A percentile compares a stretch with the other conserved stretches of the same genome.
Evolutionary conservation across 768 basidiomycete species (phyloP).

Genomic region (Sarcodon aspratus): DNA sequence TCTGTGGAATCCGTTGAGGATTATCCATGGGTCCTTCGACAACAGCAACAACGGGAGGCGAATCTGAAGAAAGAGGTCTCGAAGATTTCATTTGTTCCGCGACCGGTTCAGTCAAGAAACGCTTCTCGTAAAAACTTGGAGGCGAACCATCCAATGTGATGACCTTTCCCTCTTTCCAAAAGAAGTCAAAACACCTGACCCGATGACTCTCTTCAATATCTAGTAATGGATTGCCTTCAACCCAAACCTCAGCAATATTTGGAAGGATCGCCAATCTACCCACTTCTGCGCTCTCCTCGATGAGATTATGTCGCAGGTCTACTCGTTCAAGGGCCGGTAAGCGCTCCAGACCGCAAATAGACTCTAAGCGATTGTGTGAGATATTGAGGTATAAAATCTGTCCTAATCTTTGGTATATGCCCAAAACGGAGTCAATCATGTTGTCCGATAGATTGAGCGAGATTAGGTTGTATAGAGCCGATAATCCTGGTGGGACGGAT

Average conservation of each 20-base stretch:
- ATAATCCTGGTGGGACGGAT: conserved; percentile 72
- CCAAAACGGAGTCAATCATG: conserved; percentile 92
- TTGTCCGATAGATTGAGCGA: conserved; percentile 96
- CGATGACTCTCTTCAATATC: conserved; percentile 64
- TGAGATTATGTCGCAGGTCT: conserved; percentile 69
- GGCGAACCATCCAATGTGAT: conserved; percentile 65
- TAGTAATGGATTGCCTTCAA: conserved; percentile 75
- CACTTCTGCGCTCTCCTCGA: conserved; percentile 79
- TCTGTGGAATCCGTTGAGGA: conserved; percentile 13
- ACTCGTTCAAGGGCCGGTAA: conserved; percentile 73
- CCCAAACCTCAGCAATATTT: conserved; percentile 69
- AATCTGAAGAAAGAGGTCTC: conserved; percentile 32
- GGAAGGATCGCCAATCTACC: conserved; percentile 74
- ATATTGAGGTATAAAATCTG: conserved; percentile 73
- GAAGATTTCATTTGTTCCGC: conserved; percentile 41
- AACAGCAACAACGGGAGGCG: conserved; percentile 53
- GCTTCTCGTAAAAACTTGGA: conserved; percentile 64
- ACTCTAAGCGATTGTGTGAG: conserved; percentile 80
- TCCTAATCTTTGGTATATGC: conserved; percentile 74
- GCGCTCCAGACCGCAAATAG: conserved; percentile 93
- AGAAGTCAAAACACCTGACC: conserved; percentile 70
- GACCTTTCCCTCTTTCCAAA: conserved; percentile 73
- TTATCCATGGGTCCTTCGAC: conserved; percentile 18
- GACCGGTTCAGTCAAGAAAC: conserved; percentile 36
- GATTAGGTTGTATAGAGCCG: conserved; percentile 62